phyloP scores from a whole-genome alignment of 1,284 basidiomycete genomes.

The Jaminaea rosea region DNA sequence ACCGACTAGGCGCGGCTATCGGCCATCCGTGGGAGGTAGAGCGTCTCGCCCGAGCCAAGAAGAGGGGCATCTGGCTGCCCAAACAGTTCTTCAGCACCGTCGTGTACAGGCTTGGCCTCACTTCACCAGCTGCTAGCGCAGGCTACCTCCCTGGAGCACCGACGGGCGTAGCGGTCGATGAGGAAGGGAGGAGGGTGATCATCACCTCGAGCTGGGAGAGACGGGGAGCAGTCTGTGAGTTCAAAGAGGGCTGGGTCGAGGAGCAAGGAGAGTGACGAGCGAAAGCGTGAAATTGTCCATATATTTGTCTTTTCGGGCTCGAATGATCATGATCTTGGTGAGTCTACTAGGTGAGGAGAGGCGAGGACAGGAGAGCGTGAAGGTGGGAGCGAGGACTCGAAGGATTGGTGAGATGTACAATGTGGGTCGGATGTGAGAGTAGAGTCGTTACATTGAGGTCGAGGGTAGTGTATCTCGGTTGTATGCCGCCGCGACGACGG shows the following conservation, averaged over 20 bases:
- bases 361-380: too few species aligned
- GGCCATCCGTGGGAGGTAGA: slow-evolving; percentile 12
- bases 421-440: too few species aligned
- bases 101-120: not conserved
- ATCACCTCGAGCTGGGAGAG: not conserved
- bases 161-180: slow-evolving; percentile 3
- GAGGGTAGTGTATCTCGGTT: too few species aligned
- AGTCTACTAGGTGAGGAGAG: too few species aligned
- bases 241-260: not conserved
- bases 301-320: too few species aligned
- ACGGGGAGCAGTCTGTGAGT: not conserved
- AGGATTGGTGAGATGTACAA: too few species aligned
- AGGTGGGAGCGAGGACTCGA: too few species aligned
- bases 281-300: too few species aligned
- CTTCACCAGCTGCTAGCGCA: not conserved
- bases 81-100: slow-evolving; percentile 7
- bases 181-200: not conserved
- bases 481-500: too few species aligned
- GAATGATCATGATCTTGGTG: too few species aligned
- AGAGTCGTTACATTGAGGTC: too few species aligned
- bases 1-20: slow-evolving; percentile 1
- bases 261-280: too few species aligned
- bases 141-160: not conserved
- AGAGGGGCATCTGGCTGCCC: slow-evolving; percentile 7
- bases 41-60: not conserved